These are phyloP conservation scores for Talaromyces pinophilus DNA, from an alignment of 2,329 filamentous ascomycete genomes.

Conservation along the genomic window DNA sequence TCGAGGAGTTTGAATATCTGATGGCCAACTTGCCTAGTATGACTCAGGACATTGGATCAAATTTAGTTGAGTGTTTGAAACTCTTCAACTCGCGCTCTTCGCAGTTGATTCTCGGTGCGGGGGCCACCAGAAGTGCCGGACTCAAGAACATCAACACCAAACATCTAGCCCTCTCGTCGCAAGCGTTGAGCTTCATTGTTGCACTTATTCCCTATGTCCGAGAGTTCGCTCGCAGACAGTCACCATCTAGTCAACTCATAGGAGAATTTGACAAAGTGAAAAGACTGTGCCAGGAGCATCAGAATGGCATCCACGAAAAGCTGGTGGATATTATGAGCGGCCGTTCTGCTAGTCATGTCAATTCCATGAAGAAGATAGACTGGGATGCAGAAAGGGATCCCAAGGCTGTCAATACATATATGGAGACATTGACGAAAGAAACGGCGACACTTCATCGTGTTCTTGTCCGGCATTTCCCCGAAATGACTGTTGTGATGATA, in stretches of 20 bases:
- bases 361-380: conserved; percentile 70
- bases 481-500: conserved; percentile 74
- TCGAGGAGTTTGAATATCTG: conserved; percentile 80
- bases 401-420: conserved; percentile 65
- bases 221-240: conserved; percentile 83
- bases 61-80: conserved; percentile 81
- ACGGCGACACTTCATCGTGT: conserved; percentile 82
- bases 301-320: conserved; percentile 87
- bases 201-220: conserved; percentile 85
- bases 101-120: conserved; percentile 94
- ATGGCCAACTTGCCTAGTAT: conserved; percentile 85
- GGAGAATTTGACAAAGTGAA: conserved; percentile 87
- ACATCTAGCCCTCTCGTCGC: conserved; percentile 87
- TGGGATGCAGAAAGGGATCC: conserved; percentile 63
- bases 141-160: conserved; percentile 96
- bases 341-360: conserved; percentile 71
- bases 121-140: conserved; percentile 83
- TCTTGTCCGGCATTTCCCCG: conserved; percentile 76
- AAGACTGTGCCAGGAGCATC: conserved; percentile 81
- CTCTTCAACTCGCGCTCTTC: conserved; percentile 94
- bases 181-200: conserved; percentile 84
- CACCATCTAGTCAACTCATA: conserved; percentile 60
- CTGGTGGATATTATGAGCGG: conserved; percentile 88
- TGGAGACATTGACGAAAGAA: conserved; percentile 85
- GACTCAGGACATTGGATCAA: conserved; percentile 76